These are phyloP conservation scores for Plasmodium falciparum DNA, from an alignment of 169 alveolate genomes.

Conservation along the genomic window DNA sequence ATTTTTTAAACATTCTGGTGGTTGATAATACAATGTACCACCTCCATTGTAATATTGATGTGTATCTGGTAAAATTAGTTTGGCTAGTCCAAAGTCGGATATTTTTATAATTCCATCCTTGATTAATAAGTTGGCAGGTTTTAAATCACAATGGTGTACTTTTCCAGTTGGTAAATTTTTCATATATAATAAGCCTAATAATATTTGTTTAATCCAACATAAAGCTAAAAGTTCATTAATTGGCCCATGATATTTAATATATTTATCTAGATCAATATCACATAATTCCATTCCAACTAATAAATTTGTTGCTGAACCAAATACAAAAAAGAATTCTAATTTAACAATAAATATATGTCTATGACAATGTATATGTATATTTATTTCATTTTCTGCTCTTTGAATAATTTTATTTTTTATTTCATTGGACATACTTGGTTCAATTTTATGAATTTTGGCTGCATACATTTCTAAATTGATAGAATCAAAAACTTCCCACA, in stretches of 20 bases:
- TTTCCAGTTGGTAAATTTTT: conserved; percentile 89
- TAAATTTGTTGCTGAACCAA: conserved; percentile 80
- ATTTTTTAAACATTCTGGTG: conserved; percentile 91
- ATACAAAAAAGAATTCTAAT: conserved; percentile 92
- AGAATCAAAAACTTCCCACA: conserved; percentile 93
- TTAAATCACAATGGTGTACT: conserved; percentile 91
- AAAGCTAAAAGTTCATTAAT: conserved; percentile 90
- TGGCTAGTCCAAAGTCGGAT: conserved; percentile 93
- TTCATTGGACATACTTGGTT: conserved; percentile 88
- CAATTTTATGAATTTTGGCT: conserved; percentile 90
- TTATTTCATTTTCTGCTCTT: conserved; percentile 92
- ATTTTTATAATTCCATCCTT: conserved; percentile 90
- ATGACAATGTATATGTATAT: conserved; percentile 89
- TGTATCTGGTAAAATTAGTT: conserved; percentile 85
- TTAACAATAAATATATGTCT: conserved; percentile 92
- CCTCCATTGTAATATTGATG: conserved; percentile 88
- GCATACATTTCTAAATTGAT: conserved; percentile 91
- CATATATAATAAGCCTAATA: conserved; percentile 89
- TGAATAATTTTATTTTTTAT: conserved; percentile 89
- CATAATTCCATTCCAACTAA: conserved; percentile 73
- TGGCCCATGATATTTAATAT: conserved; percentile 90
- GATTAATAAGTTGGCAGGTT: conserved; percentile 91
- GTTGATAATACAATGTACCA: conserved; percentile 94
- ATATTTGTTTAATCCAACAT: conserved; percentile 91
- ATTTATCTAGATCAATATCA: conserved; percentile 91